Percentiles rank a stretch among this genome's conserved stretches.
Conservation (phyloP, 2,329 filamentous ascomycete genomes). For the Ceratocystis eucalypticola region DNA sequence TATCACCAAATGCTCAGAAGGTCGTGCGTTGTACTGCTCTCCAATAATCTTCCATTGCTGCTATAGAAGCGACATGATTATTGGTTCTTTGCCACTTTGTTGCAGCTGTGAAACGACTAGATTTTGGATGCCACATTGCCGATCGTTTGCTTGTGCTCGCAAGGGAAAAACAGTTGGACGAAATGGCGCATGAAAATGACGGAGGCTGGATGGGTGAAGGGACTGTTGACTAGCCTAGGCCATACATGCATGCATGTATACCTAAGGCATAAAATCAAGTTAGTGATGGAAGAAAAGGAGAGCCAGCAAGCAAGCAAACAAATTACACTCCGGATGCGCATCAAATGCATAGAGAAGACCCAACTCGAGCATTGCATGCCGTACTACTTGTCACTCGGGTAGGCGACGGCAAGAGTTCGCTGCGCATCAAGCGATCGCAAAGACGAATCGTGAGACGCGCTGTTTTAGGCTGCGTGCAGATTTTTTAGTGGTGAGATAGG, state of each 20-base stretch:
- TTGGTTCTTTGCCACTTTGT: neutral
- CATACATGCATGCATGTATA: neutral
- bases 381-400: neutral
- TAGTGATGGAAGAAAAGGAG: neutral
- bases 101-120: neutral
- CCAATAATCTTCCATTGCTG: neutral
- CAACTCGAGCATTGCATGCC: neutral
- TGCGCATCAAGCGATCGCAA: neutral
- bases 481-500: neutral
- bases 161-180: neutral
- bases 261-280: neutral
- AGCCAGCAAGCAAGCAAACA: neutral
- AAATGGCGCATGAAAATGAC: neutral
- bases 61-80: neutral
- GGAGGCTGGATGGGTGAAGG: neutral
- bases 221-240: neutral
- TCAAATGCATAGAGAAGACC: too few species aligned
- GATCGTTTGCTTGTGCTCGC: neutral
- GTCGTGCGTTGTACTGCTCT: neutral
- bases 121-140: neutral
- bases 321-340: neutral
- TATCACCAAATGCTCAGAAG: too few species aligned
- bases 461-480: neutral
- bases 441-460: neutral
- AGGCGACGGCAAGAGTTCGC: neutral